Evolutionary conservation across 2,329 filamentous ascomycete species (phyloP).

Genomic region (Penicillium sp.): DNA sequence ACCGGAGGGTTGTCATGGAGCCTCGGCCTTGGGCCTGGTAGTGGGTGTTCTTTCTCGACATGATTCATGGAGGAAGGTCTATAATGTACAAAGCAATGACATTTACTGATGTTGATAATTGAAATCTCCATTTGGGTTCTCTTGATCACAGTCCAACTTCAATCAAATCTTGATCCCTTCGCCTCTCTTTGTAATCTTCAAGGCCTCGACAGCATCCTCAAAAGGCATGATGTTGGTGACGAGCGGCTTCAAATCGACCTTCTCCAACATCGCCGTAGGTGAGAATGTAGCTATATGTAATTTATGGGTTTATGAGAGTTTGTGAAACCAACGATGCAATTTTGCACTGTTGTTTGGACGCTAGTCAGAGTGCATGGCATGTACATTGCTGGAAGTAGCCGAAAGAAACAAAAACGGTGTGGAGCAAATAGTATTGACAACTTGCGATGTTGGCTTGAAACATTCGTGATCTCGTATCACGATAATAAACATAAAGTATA

Average conservation of each 20-base stretch:
- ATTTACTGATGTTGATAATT: slow-evolving; percentile 1
- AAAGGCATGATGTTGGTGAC: too few relatives aligned
- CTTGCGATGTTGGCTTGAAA: background rate
- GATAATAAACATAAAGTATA: slow-evolving; percentile 2
- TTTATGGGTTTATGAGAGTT: background rate
- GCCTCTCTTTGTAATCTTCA: too few relatives aligned
- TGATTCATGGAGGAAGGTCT: background rate
- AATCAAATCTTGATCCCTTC: slow-evolving; percentile 10
- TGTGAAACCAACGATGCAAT: background rate
- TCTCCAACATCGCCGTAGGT: too few relatives aligned
- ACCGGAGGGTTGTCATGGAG: background rate
- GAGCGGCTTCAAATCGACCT: too few relatives aligned
- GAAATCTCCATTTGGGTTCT: background rate
- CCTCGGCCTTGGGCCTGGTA: slow-evolving; percentile 17
- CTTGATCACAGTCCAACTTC: slow-evolving; percentile 9
- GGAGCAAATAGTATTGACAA: background rate
- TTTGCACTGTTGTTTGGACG: background rate
- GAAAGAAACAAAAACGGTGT: background rate
- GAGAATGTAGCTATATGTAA: background rate
- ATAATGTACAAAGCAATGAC: slow-evolving; percentile 11
- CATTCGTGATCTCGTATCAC: background rate
- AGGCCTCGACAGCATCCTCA: too few relatives aligned
- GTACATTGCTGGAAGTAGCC: background rate
- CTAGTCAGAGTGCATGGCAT: background rate
- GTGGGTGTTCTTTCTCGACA: background rate